Evolutionary conservation across 1,139 yeast species (phyloP).

Genomic region (Komagataea norvegica): DNA sequence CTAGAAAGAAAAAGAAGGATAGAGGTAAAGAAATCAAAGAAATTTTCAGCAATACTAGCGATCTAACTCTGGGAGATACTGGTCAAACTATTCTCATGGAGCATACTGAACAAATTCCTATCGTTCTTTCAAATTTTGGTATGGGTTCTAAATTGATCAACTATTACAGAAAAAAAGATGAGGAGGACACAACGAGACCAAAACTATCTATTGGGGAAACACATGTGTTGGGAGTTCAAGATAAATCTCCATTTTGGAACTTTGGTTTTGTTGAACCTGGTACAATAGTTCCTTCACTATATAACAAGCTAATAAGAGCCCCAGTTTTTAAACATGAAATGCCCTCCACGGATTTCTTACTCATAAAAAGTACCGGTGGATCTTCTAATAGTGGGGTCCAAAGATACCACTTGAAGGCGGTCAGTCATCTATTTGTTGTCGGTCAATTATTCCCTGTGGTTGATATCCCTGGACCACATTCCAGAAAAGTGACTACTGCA

Average conservation of each 20-base stretch:
- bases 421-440: constrained; percentile 74
- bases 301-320: constrained; percentile 88
- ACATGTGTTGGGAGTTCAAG: constrained; percentile 90
- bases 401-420: constrained; percentile 51
- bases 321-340: constrained; percentile 89
- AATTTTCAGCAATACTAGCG: constrained; percentile 64
- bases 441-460: constrained; percentile 94
- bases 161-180: constrained; percentile 79
- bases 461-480: constrained; percentile 96
- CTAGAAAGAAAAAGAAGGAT: constrained; percentile 87
- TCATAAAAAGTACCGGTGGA: constrained; percentile 78
- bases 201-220: constrained; percentile 91
- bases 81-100: constrained; percentile 77
- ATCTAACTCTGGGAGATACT: constrained; percentile 79
- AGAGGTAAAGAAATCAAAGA: constrained; percentile 77
- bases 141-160: constrained; percentile 95
- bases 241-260: constrained; percentile 96
- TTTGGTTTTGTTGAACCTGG: constrained; percentile 97
- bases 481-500: constrained; percentile 91
- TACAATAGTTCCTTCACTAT: constrained; percentile 85
- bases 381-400: constrained; percentile 44
- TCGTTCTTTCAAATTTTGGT: constrained; percentile 81
- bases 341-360: constrained; percentile 71
- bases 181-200: constrained; percentile 83
- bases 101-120: constrained; percentile 86